Percentiles rank a stretch among this genome's conserved stretches.
phyloP scores from a whole-genome alignment of 2,329 filamentous ascomycete species.

The Trichoderma atrobrunneum region DNA sequence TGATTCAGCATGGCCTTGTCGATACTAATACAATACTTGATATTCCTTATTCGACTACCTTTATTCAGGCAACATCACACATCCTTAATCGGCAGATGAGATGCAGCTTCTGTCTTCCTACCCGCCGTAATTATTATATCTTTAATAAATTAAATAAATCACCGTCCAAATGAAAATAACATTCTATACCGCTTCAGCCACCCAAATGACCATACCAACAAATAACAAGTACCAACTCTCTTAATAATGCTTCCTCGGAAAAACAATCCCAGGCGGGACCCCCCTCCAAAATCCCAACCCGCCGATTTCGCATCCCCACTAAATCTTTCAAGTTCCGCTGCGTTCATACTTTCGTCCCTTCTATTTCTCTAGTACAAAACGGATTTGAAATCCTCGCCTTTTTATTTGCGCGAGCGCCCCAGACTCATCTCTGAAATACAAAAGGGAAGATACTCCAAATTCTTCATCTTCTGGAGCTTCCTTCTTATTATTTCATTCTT shows the following conservation, averaged over 20 bases:
- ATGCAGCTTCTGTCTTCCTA: not conserved
- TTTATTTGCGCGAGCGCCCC: conserved; percentile 29
- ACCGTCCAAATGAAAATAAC: not conserved
- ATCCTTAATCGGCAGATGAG: not conserved
- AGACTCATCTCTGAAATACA: not conserved
- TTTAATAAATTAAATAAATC: not conserved
- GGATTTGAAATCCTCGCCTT: conserved; percentile 35
- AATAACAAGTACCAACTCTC: not conserved
- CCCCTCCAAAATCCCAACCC: not conserved
- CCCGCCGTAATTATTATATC: not conserved
- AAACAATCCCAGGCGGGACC: not conserved
- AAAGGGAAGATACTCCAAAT: not conserved
- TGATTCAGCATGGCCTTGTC: not conserved
- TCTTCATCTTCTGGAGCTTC: no score
- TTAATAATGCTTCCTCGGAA: not conserved
- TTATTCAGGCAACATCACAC: not conserved
- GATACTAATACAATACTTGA: not conserved
- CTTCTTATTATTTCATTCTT: not conserved
- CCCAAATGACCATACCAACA: not conserved
- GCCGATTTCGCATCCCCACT: conserved; percentile 16
- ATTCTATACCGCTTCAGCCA: not conserved
- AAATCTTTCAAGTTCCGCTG: not conserved
- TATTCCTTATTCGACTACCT: not conserved
- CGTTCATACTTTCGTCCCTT: not conserved
- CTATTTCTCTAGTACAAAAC: not conserved